Conservation (phyloP, 2,329 filamentous ascomycete species). For the Atkinsonella texensis region DNA sequence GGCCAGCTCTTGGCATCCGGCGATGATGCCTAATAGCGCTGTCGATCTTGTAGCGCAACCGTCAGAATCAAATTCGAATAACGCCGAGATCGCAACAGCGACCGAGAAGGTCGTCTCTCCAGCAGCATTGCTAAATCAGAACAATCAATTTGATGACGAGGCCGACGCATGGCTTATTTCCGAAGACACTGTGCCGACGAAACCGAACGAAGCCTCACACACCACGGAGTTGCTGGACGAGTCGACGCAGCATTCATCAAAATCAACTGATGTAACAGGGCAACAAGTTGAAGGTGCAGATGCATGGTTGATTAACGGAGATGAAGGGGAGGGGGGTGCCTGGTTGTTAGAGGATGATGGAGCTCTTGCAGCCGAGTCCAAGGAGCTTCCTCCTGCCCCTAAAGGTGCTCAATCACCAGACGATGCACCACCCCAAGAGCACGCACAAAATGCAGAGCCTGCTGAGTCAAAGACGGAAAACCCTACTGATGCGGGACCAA, state of each 20-base stretch:
- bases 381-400: not conserved
- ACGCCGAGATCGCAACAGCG: not conserved
- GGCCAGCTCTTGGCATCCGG: conserved; percentile 28
- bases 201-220: not conserved
- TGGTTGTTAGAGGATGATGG: conserved; percentile 15
- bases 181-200: conserved; percentile 6
- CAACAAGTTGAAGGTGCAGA: not conserved
- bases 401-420: not conserved
- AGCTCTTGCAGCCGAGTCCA: not conserved
- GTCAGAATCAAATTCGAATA: not conserved
- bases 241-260: not conserved
- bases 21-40: conserved; percentile 24
- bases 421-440: not conserved
- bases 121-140: not conserved
- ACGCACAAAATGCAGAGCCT: not conserved
- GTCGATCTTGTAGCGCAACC: conserved; percentile 2
- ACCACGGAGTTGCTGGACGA: not conserved
- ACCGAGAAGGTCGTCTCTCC: not conserved
- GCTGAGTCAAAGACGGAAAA: not conserved
- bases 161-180: conserved; percentile 13
- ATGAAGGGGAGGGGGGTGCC: conserved; percentile 13
- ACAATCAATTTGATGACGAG: conserved; percentile 8
- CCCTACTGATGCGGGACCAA: not conserved
- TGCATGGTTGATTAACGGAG: conserved; percentile 4
- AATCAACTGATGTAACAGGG: not conserved